Percentiles rank a stretch among this genome's conserved stretches.
Conservation (phyloP, 116 monocot genomes). For the Cymodocea nodosa region DNA sequence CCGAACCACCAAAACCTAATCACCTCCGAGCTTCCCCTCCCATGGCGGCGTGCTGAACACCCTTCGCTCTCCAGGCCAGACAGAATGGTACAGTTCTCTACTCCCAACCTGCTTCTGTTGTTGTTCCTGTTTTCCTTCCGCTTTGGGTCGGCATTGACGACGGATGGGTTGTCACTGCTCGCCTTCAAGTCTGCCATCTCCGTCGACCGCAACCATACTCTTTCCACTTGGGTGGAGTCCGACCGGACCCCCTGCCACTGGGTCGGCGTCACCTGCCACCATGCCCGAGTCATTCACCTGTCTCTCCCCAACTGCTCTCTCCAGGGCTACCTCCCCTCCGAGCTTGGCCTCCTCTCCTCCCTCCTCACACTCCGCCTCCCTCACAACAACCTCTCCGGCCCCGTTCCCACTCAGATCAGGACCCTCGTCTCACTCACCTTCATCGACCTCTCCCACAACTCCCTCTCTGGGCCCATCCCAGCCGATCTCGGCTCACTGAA, state of each 20-base stretch:
- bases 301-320: constrained; percentile 23
- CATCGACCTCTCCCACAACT: constrained; percentile 70
- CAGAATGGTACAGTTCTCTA: too few relatives aligned
- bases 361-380: constrained; percentile 31
- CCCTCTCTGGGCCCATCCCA: constrained; percentile 68
- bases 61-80: too few relatives aligned
- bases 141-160: constrained; percentile 23
- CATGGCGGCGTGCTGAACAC: too few relatives aligned
- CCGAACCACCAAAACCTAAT: too few relatives aligned
- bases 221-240: constrained; percentile 42
- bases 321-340: constrained; percentile 38
- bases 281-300: constrained; percentile 25
- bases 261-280: constrained; percentile 53
- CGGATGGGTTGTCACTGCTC: constrained; percentile 67
- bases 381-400: constrained; percentile 37
- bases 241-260: constrained; percentile 57
- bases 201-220: constrained; percentile 36
- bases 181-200: constrained; percentile 74
- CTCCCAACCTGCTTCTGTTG: constrained; percentile 3
- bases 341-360: constrained; percentile 34
- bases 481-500: constrained; percentile 32
- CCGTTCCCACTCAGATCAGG: constrained; percentile 28
- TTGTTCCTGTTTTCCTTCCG: constrained; percentile 2
- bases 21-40: too few relatives aligned
- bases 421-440: constrained; percentile 18